phyloP scores from a whole-genome alignment of 495 filamentous ascomycete genomes.

The Saxophila tyrrhenica region DNA sequence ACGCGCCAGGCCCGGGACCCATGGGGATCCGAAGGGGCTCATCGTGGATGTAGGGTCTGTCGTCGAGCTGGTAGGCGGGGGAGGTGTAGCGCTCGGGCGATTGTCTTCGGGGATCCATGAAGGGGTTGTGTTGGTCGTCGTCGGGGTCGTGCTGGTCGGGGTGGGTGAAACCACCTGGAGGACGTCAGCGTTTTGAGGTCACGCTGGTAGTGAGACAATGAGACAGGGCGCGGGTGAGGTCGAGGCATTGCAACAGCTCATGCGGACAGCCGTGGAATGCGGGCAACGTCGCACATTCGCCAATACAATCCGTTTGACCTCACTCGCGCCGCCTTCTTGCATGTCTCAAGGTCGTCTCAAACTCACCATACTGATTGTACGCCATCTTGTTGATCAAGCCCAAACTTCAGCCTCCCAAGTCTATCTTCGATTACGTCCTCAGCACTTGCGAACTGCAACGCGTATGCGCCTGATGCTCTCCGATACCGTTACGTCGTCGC shows the following conservation, averaged over 20 bases:
- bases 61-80: slow-evolving; percentile 21
- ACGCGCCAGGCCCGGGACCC: slow-evolving; percentile 35
- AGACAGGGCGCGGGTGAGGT: not conserved
- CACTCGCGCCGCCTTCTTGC: not conserved
- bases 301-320: not conserved
- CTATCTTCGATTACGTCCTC: not conserved
- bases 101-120: slow-evolving; percentile 19
- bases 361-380: slow-evolving; percentile 1
- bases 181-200: not conserved
- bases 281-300: not conserved
- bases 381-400: not conserved
- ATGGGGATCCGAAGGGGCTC: slow-evolving; percentile 52
- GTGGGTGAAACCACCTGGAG: not conserved
- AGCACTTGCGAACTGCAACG: not conserved
- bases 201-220: not conserved
- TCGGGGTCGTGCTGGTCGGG: slow-evolving; percentile 1
- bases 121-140: slow-evolving; percentile 14
- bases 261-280: not conserved
- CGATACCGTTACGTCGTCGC: not conserved
- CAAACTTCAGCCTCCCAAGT: no score
- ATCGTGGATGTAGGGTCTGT: slow-evolving; percentile 16
- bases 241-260: not conserved
- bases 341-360: no score
- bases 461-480: not conserved
- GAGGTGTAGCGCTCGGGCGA: slow-evolving; percentile 16